These are phyloP conservation scores for Lactarius evosmus DNA, from an alignment of 768 basidiomycete species.

Conservation along the genomic window DNA sequence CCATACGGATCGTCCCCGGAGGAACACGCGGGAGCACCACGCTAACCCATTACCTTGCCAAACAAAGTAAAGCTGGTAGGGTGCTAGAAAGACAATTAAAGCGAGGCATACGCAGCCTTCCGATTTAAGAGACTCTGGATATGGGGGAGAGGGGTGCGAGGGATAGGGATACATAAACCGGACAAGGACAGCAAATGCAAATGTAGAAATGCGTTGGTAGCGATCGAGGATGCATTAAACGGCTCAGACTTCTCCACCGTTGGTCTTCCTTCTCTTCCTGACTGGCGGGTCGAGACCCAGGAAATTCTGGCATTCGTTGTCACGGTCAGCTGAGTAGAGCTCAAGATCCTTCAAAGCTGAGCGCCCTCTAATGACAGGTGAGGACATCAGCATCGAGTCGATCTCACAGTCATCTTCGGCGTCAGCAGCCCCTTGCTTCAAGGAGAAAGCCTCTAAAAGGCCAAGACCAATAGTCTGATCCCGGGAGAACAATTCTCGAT, in stretches of 20 bases:
- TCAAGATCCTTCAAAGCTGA: background rate
- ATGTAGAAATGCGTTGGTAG: slow-evolving; percentile 1
- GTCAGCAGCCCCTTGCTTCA: slow-evolving; percentile 23
- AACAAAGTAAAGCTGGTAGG: background rate
- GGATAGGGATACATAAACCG: slow-evolving; percentile 21
- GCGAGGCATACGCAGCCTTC: slow-evolving; percentile 5
- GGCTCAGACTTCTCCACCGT: slow-evolving; percentile 10
- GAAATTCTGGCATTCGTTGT: slow-evolving; percentile 23
- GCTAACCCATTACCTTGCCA: background rate
- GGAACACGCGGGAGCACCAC: background rate
- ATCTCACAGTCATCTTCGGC: slow-evolving; percentile 25
- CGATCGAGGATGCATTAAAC: background rate
- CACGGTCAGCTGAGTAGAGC: slow-evolving; percentile 16
- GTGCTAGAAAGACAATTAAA: slow-evolving; percentile 3
- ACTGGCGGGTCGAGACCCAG: slow-evolving; percentile 18
- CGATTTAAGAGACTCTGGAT: slow-evolving; percentile 1
- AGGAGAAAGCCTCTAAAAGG: slow-evolving; percentile 33
- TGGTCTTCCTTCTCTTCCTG: slow-evolving; percentile 39
- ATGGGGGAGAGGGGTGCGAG: background rate
- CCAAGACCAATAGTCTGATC: slow-evolving; percentile 28
- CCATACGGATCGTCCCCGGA: background rate
- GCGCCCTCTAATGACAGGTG: slow-evolving; percentile 25
- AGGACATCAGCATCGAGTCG: slow-evolving; percentile 28
- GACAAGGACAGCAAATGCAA: slow-evolving; percentile 4
- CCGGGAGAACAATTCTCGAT: slow-evolving; percentile 14